Evolutionary conservation across 768 basidiomycete genomes (phyloP), one percentile per base, ranked within the genome.

Genomic region (Astraeus odoratus): DNA sequence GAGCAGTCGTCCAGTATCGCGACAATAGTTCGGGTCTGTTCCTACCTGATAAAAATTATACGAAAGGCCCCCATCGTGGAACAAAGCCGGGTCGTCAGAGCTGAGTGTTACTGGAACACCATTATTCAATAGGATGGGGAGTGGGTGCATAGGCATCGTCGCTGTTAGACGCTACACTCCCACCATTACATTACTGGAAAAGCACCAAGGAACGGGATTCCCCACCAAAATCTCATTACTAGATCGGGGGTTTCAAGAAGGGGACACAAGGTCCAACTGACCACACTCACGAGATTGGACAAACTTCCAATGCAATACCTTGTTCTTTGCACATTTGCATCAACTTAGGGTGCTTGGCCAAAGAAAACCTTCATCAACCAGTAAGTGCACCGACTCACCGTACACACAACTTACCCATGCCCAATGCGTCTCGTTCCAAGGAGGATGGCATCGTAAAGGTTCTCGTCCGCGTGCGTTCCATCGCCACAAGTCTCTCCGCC

Each of bases 401-500:
- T 16, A 24, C 26, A 31, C 18, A 19, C 26, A 16, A 44, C 63
- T 23, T 48, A 85, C 85, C 84, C 87, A 63, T 91, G 87, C 0
- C 87, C 87, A 44, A 89, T 89, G 18, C 86, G 76, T 57, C 80
- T 86, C 8, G 86, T 86, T 10, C 81, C 86, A 6, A 89, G 67
- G 30, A 88, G 66, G 41, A 90, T 78, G 5, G 86, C 86, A 57
- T 90, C 87, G 51, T 83, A 88, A 23, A 89, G 61, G 56, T 89
- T 89, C 40, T 72, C 60, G 47, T 90, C 86, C 16, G 81, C 80
- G 16, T 69, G 63, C 3, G 76, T 77, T 5, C 87, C 87, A 57
- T 89, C 87, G 4, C 84, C 83, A 18, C 83, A 70, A 0, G 86
- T 89, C 64, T 89, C 86, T 16, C 87, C 87, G 0, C 83, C 85